These are phyloP conservation scores for Aspergillus homomorphus DNA, from an alignment of 495 filamentous ascomycete genomes.

Conservation along the genomic window DNA sequence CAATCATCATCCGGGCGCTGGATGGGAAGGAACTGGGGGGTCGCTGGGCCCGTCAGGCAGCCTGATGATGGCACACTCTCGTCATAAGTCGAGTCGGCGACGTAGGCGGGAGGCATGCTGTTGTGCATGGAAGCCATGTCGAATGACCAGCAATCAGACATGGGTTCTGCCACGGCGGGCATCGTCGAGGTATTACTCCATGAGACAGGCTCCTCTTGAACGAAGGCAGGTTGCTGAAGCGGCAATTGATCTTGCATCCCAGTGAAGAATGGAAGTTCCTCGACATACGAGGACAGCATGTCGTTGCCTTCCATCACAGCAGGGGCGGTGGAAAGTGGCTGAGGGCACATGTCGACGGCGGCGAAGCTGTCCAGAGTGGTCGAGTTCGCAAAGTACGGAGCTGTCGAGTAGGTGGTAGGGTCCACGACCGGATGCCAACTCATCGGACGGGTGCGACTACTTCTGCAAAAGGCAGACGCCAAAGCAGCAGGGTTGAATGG, in stretches of 20 bases:
- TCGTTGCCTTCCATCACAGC: conserved; percentile 23
- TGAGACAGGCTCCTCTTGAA: conserved; percentile 32
- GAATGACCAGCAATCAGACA: conserved; percentile 36
- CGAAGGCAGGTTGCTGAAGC: conserved; percentile 39
- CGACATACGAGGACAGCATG: conserved; percentile 30
- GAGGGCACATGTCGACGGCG: conserved; percentile 29
- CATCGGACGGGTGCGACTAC: conserved; percentile 53
- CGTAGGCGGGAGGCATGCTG: conserved; percentile 33
- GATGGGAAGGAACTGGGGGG: conserved; percentile 56
- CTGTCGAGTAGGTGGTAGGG: conserved; percentile 33
- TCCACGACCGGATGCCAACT: conserved; percentile 66
- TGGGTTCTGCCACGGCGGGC: conserved; percentile 22
- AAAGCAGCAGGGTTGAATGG: conserved; percentile 36
- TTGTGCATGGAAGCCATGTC: conserved; percentile 42
- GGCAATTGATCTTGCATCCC: conserved; percentile 34
- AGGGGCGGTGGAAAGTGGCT: conserved; percentile 22
- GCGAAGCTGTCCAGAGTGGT: conserved; percentile 26
- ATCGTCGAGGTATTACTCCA: conserved; percentile 25
- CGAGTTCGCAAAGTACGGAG: conserved; percentile 21
- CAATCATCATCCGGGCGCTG: conserved; percentile 39
- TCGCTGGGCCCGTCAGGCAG: conserved; percentile 51
- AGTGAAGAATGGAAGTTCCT: conserved; percentile 30
- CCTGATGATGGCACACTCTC: conserved; percentile 42
- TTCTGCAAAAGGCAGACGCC: conserved; percentile 32
- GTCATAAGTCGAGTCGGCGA: conserved; percentile 32